Conservation (phyloP, 257 asterid genomes). For the Solanum habrochaites region DNA sequence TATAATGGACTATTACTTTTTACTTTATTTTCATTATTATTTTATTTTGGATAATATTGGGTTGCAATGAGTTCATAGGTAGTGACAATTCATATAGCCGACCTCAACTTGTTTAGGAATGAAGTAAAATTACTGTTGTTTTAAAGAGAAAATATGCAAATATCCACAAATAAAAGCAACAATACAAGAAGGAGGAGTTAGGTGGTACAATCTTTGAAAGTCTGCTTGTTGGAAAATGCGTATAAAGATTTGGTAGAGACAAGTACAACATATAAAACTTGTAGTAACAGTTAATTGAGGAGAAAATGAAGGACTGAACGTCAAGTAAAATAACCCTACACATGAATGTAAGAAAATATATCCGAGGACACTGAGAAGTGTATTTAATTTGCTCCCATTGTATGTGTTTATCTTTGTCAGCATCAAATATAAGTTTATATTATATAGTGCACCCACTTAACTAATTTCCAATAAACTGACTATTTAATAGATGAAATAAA, state of each 20-base stretch:
- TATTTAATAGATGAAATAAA: background rate
- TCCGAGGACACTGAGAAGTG: background rate
- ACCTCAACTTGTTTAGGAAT: background rate
- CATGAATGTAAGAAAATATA: background rate
- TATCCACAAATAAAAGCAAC: background rate
- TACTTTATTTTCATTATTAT: no score
- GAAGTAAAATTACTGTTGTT: background rate
- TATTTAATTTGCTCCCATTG: background rate
- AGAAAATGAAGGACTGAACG: background rate
- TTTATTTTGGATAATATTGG: background rate
- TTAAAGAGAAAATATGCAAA: background rate
- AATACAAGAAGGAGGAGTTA: background rate
- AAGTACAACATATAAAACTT: background rate
- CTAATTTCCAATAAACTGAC: background rate
- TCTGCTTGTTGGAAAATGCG: background rate
- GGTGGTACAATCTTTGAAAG: background rate
- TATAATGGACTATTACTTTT: background rate
- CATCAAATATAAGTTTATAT: background rate
- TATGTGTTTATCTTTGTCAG: background rate
- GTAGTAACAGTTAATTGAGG: background rate
- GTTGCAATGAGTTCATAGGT: background rate
- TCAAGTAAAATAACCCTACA: background rate
- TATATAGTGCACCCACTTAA: background rate
- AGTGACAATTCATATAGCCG: background rate
- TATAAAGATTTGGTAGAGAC: background rate